Base-by-base conservation (phyloP, 176 grass and related monocot species). In the Zoysia japonica region DNA sequence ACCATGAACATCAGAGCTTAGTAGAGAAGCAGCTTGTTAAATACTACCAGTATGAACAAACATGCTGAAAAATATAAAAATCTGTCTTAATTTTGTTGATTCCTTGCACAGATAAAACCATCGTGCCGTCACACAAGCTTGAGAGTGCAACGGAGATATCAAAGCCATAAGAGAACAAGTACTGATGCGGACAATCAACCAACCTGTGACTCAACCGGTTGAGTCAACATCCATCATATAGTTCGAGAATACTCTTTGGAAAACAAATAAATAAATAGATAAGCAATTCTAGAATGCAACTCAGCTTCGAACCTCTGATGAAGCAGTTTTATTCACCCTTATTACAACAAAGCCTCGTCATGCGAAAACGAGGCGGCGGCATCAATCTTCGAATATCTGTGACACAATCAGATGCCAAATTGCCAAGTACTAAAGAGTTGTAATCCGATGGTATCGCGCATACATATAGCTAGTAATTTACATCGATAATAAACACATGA, bases 161-260 rank as follows among this genome's bases (percentile, higher is more conserved):
- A 67, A 28, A 9, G 56, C 63, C 36, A 65, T 7, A 19, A 9
- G 51, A 54, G 53, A 55, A 5, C 14, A 1, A 1, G 11, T 15
- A 14, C 6, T 69, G 77, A 80, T 45, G 77, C 65, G 35, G 77
- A 80, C 50, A 37, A 3, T 37, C 66, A 9, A 68, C 66, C 77
- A 56, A 68, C 40, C 45, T 16, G 42, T 40, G 28, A 28, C 28
- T 28, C 28, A 28, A 28, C 28, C 28, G 28, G 28, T 28, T 9
- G 14, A 45, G 50, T 56, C 70, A 52, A 55, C 70, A 44, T 57
- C 57, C 16, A 5, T 48, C 45, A 60, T 44, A 20, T 14, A 10
- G 6, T 42, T 63, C 4, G 37, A 53, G 46, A 63, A n/a, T 5
- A 65, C 40, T 11, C 19, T 28, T 35, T 35, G 1, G 8, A 20